These are phyloP conservation scores for Globisporangium spinosum DNA, from an alignment of 352 stramenopile species.

Conservation along the genomic window DNA sequence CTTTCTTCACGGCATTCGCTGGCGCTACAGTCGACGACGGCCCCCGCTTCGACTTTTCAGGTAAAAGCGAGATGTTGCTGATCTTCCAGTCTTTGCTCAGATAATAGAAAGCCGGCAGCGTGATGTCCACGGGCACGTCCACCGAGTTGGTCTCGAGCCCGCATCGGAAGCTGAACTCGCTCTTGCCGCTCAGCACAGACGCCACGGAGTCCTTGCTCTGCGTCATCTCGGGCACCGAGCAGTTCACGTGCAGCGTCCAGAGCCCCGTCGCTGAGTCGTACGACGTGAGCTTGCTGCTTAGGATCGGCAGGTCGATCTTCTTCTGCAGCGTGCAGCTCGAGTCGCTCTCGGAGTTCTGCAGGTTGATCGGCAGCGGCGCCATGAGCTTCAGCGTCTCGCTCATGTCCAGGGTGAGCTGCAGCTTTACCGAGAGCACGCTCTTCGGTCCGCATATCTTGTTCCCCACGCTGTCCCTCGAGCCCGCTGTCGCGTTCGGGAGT, in stretches of 20 bases:
- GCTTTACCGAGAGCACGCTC: constrained; percentile 16
- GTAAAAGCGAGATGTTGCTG: constrained; percentile 20
- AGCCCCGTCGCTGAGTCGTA: constrained; percentile 13
- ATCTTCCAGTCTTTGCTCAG: constrained; percentile 19
- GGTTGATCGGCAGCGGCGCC: constrained; percentile 9
- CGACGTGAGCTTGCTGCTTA: constrained; percentile 16
- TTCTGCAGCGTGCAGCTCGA: constrained; percentile 21
- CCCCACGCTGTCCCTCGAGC: neutral
- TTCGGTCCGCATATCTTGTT: constrained; percentile 15
- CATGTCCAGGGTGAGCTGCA: constrained; percentile 18
- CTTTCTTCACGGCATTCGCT: constrained; percentile 1
- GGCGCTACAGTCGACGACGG: constrained; percentile 16
- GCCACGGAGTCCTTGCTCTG: constrained; percentile 9
- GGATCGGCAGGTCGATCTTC: constrained; percentile 16
- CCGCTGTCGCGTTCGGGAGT: neutral
- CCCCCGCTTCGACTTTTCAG: neutral
- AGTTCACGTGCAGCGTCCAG: constrained; percentile 23
- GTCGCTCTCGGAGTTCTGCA: constrained; percentile 17
- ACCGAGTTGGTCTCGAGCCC: constrained; percentile 15
- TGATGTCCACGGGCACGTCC: constrained; percentile 17
- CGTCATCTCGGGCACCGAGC: constrained; percentile 16
- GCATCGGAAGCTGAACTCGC: constrained; percentile 18
- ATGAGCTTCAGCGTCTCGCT: constrained; percentile 11
- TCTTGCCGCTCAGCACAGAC: constrained; percentile 10
- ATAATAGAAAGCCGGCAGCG: constrained; percentile 20